Percentiles rank a stretch among this genome's conserved stretches.
phyloP scores from a whole-genome alignment of 768 basidiomycete genomes.

The Podaxis carcinomalis region DNA sequence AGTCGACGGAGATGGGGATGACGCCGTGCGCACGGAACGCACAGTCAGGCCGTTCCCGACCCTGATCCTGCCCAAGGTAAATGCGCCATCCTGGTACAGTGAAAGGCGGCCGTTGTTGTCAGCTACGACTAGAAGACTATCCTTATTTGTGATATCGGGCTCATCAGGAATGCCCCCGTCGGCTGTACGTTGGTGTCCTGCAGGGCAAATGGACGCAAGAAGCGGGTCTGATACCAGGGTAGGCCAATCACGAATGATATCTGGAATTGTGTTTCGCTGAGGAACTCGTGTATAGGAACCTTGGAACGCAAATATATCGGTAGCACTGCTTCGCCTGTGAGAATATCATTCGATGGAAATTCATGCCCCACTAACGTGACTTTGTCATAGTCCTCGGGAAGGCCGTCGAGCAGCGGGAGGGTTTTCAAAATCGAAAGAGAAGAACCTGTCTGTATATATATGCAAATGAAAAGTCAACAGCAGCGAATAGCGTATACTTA shows the following conservation, averaged over 20 bases:
- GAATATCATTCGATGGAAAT: slow-evolving; percentile 14
- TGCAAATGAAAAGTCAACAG: slow-evolving; percentile 7
- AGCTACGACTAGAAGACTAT: slow-evolving; percentile 61
- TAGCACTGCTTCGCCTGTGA: slow-evolving; percentile 43
- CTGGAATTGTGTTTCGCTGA: slow-evolving; percentile 45
- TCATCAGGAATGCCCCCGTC: slow-evolving; percentile 31
- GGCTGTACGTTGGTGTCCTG: slow-evolving; percentile 25
- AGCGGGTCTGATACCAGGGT: slow-evolving; percentile 50
- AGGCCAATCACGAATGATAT: slow-evolving; percentile 66
- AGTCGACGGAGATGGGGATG: slow-evolving; percentile 18
- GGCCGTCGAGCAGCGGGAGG: slow-evolving; percentile 67
- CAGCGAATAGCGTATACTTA: slow-evolving; percentile 26
- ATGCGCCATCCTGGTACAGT: slow-evolving; percentile 73
- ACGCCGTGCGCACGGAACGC: slow-evolving; percentile 47
- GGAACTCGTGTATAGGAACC: slow-evolving; percentile 51
- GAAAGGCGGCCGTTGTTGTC: slow-evolving; percentile 57
- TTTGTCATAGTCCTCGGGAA: slow-evolving; percentile 64
- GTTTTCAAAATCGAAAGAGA: slow-evolving; percentile 65
- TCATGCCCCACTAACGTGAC: slow-evolving; percentile 47
- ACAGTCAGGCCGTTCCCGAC: slow-evolving; percentile 20
- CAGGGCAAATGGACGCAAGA: slow-evolving; percentile 58
- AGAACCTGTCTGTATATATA: slow-evolving; percentile 65
- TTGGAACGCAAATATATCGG: slow-evolving; percentile 80
- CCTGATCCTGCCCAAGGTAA: slow-evolving; percentile 50
- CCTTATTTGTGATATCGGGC: slow-evolving; percentile 47